Evolutionary conservation across 805 yeast species (phyloP).

Genomic region (Candida methanosorbosa): DNA sequence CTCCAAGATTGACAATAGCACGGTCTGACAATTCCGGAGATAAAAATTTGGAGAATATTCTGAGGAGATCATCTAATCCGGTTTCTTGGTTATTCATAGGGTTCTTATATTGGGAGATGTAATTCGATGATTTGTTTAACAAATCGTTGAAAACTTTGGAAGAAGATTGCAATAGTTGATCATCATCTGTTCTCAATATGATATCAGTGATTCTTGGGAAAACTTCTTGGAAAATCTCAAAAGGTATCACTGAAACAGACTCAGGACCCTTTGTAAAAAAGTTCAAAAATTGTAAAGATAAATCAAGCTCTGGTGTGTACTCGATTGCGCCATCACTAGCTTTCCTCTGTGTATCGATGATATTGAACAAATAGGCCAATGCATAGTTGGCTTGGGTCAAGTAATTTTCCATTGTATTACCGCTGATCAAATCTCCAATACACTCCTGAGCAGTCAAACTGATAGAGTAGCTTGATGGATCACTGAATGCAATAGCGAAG

Average conservation of each 20-base stretch:
- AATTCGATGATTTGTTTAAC: slow-evolving; percentile 31
- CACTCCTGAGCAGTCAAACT: slow-evolving; percentile 63
- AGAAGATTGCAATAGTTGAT: slow-evolving; percentile 67
- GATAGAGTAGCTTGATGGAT: slow-evolving; percentile 66
- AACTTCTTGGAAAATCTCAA: slow-evolving; percentile 28
- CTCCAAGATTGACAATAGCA: slow-evolving; percentile 77
- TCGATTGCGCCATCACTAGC: slow-evolving; percentile 28
- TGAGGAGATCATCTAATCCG: slow-evolving; percentile 51
- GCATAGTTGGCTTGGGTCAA: slow-evolving; percentile 38
- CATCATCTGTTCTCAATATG: slow-evolving; percentile 48
- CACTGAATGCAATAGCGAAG: slow-evolving; percentile 58
- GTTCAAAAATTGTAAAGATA: slow-evolving; percentile 50
- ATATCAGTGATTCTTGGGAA: slow-evolving; percentile 36
- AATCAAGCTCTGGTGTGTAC: slow-evolving; percentile 51
- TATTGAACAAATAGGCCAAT: slow-evolving; percentile 40
- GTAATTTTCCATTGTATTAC: slow-evolving; percentile 36
- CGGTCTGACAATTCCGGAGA: slow-evolving; percentile 67
- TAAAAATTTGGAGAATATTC: slow-evolving; percentile 58
- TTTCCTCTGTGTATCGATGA: slow-evolving; percentile 24
- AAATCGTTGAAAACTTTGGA: slow-evolving; percentile 66
- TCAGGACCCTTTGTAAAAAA: slow-evolving; percentile 39
- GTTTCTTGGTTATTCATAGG: slow-evolving; percentile 26
- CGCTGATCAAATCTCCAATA: slow-evolving; percentile 47
- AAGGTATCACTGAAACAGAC: slow-evolving; percentile 10
- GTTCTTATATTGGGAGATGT: slow-evolving; percentile 23